Base-by-base conservation (phyloP, 306 rosid species). In the Vicia villosa region DNA sequence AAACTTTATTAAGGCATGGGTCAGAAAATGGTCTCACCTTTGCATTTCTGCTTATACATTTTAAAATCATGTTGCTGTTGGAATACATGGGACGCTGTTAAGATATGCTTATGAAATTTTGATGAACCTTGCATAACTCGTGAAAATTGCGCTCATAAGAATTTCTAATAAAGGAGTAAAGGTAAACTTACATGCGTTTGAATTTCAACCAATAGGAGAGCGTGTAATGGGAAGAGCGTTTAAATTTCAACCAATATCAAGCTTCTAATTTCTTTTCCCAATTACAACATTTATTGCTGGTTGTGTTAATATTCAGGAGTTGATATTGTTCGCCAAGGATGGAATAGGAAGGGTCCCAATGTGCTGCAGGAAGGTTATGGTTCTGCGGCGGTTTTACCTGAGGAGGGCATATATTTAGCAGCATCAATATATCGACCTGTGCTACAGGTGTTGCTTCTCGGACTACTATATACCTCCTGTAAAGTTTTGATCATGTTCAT, bases 341-440 rank as follows among this genome's bases (percentile, higher is more conserved):
- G 99, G 99, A 86, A 58, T 82, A 87, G 92, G 87, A 89, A 81
- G 84, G 92, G 96, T 63, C 82, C 95, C 66, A 87, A 87, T 66
- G 95, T 87, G 72, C 77, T 77, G 76, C 96, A 86, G 82, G 99
- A 95, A 82, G 99, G 99, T 73, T 95, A 95, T 87, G 99, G 99
- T 50, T 95, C 97, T 62, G 95, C 96, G 40, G 86, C 96, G 50
- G 89, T 95, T 84, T 82, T 95, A 78, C 99, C 99, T 41, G 99
- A 95, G 81, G 97, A 89, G 81, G 99, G 99, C 77, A 91, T 95
- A 69, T 95, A 95, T 84, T 81, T 95, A 69, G 97, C 99, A 34
- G 97, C 99, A 75, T 89, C 99, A 16, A 3, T 89, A 70, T 95
- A 87, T 78, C 92, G 99, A 66, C 99, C 99, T 36, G 97, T 95